Evolutionary conservation across 2,329 filamentous ascomycete species (phyloP), one percentile per base, ranked within the genome.

Genomic region (Nemania serpens): DNA sequence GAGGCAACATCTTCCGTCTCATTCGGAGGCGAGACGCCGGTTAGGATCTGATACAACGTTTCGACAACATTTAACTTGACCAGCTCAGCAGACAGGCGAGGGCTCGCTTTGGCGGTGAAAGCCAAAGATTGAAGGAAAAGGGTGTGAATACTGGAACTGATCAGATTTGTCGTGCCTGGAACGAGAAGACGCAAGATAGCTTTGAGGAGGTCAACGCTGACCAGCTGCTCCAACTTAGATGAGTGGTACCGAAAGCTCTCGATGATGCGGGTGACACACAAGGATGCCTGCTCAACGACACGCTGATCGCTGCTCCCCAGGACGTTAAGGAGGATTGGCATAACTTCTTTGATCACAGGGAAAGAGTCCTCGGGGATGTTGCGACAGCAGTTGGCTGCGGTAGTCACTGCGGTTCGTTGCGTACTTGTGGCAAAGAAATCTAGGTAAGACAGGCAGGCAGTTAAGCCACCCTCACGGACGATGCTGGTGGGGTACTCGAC

Each of bases 351-450:
- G 50, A 99, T 91, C 10, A 96, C 93, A 1, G 88, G 82, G 72
- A 99, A 99, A 0, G 92, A 96, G 71, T 98, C 95, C 69, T 94
- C 90, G 1, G 93, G 91, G 17, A 99, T 95, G 73, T 97, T 97
- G 65, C 95, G 91, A 75, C 96, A 99, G 79, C 95, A 99, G 73
- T 99, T 99, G 58, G 95, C 96, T 10, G 96, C 95, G 12, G 94
- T 99, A 2, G 93, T 98, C 7, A 99, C 95, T 6, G 95, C 95
- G 13, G 94, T 97, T 66, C 95, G 87, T 76, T 99, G 95, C 2
- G 95, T 98, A 75, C 94, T 95, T 0, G 95, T 99, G 15, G 94
- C 90, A 71, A 99, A 99, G 77, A 99, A 99, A 74, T 99, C 95
- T 59, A 99, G 84, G 73, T 95, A 98, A 0, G 91, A 96, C 66